These are phyloP conservation scores for Malassezia pachydermatis DNA, from an alignment of 1,284 basidiomycete genomes.

Conservation along the genomic window DNA sequence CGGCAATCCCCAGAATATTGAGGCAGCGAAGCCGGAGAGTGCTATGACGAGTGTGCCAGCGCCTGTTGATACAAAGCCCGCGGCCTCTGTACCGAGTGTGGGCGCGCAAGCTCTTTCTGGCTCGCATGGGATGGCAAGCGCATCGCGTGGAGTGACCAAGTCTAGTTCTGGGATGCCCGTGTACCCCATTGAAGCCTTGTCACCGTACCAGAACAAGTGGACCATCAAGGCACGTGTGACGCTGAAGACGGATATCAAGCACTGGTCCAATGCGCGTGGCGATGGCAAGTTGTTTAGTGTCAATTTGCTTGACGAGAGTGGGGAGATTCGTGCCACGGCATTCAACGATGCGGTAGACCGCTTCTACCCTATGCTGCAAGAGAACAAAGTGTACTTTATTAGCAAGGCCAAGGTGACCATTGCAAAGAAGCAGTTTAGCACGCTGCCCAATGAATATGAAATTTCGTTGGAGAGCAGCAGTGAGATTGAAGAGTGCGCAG, in stretches of 20 bases:
- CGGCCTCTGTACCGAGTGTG: conserved; percentile 2
- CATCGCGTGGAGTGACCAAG: conserved; percentile 25
- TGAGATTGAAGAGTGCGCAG: conserved; percentile 44
- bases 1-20: conserved; percentile 35
- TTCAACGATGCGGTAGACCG: conserved; percentile 82
- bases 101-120: conserved; percentile 16
- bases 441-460: conserved; percentile 86
- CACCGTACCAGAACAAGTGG: conserved; percentile 92
- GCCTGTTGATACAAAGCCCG: background rate
- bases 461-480: conserved; percentile 64
- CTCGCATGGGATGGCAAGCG: background rate
- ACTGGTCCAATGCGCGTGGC: conserved; percentile 79
- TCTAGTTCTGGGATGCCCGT: conserved; percentile 49
- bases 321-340: conserved; percentile 56
- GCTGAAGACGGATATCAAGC: conserved; percentile 76
- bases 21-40: conserved; percentile 17
- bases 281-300: conserved; percentile 93
- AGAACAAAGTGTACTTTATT: conserved; percentile 85
- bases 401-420: conserved; percentile 83
- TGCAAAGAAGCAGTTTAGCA: conserved; percentile 94
- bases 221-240: conserved; percentile 91
- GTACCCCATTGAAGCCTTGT: conserved; percentile 85
- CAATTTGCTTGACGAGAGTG: conserved; percentile 83
- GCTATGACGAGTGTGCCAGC: background rate
- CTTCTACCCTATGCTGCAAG: conserved; percentile 71